phyloP scores from a whole-genome alignment of 345 rosid species.

The Atalantia buxifolia region DNA sequence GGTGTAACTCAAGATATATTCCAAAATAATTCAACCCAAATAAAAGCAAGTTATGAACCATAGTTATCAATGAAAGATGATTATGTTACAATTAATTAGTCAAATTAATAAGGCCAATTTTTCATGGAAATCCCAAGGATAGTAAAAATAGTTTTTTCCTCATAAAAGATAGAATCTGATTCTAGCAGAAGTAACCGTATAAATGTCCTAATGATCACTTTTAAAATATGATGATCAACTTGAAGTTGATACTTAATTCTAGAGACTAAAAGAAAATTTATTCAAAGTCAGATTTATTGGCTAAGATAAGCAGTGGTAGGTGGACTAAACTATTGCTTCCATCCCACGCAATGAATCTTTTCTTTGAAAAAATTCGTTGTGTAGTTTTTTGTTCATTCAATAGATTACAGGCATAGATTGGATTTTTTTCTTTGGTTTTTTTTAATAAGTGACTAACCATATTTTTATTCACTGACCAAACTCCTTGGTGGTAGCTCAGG shows the following conservation, averaged over 20 bases:
- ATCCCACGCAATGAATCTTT: no score
- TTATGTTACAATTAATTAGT: no score
- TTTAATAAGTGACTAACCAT: neutral
- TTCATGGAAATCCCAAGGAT: neutral
- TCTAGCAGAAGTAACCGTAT: no score
- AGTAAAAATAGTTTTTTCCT: no score
- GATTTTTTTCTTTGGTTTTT: neutral
- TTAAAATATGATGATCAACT: no score
- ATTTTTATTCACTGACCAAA: neutral
- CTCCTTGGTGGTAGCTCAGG: neutral
- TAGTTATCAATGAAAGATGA: no score
- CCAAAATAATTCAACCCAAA: no score
- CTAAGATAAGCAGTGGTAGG: neutral
- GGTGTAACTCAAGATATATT: no score
- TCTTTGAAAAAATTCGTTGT: no score
- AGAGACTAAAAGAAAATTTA: no score
- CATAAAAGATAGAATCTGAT: no score
- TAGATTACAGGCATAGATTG: neutral
- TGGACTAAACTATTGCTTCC: neutral
- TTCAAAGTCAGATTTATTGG: neutral
- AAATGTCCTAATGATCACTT: no score
- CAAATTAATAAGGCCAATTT: neutral
- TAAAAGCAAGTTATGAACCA: neutral
- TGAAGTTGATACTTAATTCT: neutral
- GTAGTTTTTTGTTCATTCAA: neutral